A percentile compares a stretch with the other conserved stretches of the same genome.
These are phyloP conservation scores for Leptographium radiaticola DNA, from an alignment of 2,329 filamentous ascomycete species.

Conservation along the genomic window DNA sequence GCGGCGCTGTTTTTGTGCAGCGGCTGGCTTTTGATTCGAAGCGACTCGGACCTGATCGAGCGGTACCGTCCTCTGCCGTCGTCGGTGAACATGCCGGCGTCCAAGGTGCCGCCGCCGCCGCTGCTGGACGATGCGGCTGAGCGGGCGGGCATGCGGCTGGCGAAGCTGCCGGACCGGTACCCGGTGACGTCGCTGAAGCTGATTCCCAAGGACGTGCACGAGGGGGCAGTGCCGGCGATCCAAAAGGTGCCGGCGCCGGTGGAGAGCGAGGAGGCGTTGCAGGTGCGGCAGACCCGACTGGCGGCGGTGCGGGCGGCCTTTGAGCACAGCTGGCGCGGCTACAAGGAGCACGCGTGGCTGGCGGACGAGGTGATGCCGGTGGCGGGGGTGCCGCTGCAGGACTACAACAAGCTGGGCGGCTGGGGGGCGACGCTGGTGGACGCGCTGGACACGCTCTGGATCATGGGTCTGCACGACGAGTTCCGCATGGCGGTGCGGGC, in stretches of 20 bases:
- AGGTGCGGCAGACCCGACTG: conserved; percentile 20
- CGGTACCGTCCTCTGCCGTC: background rate
- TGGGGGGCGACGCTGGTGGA: conserved; percentile 59
- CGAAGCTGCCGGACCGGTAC: conserved; percentile 22
- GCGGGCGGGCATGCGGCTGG: conserved; percentile 9
- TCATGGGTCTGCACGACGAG: conserved; percentile 53
- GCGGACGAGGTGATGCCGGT: conserved; percentile 50
- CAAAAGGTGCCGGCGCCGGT: conserved; percentile 41
- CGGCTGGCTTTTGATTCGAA: conserved; percentile 2
- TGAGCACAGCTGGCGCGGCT: conserved; percentile 43
- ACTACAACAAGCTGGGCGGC: conserved; percentile 38
- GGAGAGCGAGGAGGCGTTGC: conserved; percentile 24
- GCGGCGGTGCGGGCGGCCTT: conserved; percentile 37
- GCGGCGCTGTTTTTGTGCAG: conserved; percentile 3
- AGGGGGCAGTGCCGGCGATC: conserved; percentile 41
- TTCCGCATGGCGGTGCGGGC: conserved; percentile 51
- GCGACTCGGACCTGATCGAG: conserved; percentile 1
- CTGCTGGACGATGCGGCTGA: background rate
- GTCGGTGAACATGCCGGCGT: background rate
- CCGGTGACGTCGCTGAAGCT: conserved; percentile 18
- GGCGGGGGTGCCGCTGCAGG: conserved; percentile 35
- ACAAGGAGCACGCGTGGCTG: conserved; percentile 50
- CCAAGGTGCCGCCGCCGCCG: conserved; percentile 5
- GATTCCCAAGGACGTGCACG: conserved; percentile 23
- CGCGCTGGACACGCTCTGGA: conserved; percentile 58